Base-by-base conservation (phyloP, 192 early-diverging fungal species). In the Coemansia sp. region DNA sequence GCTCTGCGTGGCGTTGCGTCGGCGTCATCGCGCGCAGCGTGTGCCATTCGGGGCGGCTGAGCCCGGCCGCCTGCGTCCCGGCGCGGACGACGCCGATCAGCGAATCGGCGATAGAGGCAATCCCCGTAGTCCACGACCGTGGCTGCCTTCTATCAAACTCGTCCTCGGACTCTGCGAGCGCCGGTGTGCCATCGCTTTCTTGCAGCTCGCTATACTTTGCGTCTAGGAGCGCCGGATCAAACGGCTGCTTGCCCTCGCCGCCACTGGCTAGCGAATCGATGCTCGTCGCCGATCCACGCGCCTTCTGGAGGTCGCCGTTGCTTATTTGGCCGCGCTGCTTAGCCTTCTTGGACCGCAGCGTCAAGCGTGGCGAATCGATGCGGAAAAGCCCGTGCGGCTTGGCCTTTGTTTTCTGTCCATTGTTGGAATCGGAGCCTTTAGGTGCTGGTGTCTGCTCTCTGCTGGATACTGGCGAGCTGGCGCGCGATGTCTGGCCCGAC, bases 1-100 rank as follows among this genome's bases (percentile, higher is more conserved):
- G 82, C 83, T 96, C 94, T 63, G 75, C 76, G 41, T 80, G 83
- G 20, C 66, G 67, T 59, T 80, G 77, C n/a, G 45, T 29, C 9
- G 64, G 52, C 3, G 74, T 69, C 73, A 83, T 75, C 6, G 56
- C 42, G 35, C 59, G 55, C 15, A 79, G 64, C 23, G 29, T 40
- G 36, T 79, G 71, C 76, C 71, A 74, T 9, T 70, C 76, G 46
- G 71, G 71, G 49, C 62, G 61, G 50, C 61, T 65, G 17, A 74
- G 59, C 7, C 76, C 76, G n/a, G 67, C 71, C 9, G 75, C 75
- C 59, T 78, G 75, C 58, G 75, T 70, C 23, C 76, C 76, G 0
- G 76, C 54, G 6, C 66, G 67, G 55, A 79, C 71, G 0, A 71
- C 67, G 13, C 69, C 72, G 9, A 80, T 65, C 13, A 80, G 69